A percentile compares a stretch with the other conserved stretches of the same genome.
Conservation (phyloP, 2,329 filamentous ascomycete species). For the Hypoxylon rubiginosum region DNA sequence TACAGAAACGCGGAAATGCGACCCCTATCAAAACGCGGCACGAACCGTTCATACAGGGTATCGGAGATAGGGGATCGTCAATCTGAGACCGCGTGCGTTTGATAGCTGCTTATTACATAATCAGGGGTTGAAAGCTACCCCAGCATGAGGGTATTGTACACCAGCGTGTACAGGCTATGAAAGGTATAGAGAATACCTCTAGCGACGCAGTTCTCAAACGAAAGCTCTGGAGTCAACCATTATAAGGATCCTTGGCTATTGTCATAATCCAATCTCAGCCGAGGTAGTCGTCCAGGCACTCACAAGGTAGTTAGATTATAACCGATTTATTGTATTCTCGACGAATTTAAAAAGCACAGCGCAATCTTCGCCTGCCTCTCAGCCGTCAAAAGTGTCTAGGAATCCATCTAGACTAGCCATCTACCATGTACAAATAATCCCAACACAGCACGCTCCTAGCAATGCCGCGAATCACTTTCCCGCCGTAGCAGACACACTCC, state of each 20-base stretch:
- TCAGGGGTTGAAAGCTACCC: constrained; percentile 1
- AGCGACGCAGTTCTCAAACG: too few species aligned
- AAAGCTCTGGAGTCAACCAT: too few species aligned
- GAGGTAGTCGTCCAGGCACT: too few species aligned
- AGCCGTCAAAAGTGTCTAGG: neutral
- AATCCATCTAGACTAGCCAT: neutral
- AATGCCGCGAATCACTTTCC: constrained; percentile 3
- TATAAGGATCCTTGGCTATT: too few species aligned
- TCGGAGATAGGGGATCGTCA: constrained; percentile 2
- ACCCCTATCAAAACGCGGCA: neutral
- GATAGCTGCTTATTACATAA: constrained; percentile 4
- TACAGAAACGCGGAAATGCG: too few species aligned
- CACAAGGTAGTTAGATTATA: neutral
- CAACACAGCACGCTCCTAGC: constrained; percentile 2
- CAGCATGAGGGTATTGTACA: too few species aligned
- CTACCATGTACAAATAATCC: neutral
- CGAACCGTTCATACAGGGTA: neutral
- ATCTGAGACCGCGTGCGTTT: constrained; percentile 26
- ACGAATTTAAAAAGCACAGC: neutral
- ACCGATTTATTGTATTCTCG: neutral
- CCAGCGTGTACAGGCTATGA: too few species aligned
- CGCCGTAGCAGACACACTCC: constrained; percentile 26
- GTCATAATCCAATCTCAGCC: too few species aligned
- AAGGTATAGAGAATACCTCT: too few species aligned
- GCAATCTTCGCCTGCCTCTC: neutral